Conservation (phyloP, 495 filamentous ascomycete genomes). For the Aeminium ludgeri region DNA sequence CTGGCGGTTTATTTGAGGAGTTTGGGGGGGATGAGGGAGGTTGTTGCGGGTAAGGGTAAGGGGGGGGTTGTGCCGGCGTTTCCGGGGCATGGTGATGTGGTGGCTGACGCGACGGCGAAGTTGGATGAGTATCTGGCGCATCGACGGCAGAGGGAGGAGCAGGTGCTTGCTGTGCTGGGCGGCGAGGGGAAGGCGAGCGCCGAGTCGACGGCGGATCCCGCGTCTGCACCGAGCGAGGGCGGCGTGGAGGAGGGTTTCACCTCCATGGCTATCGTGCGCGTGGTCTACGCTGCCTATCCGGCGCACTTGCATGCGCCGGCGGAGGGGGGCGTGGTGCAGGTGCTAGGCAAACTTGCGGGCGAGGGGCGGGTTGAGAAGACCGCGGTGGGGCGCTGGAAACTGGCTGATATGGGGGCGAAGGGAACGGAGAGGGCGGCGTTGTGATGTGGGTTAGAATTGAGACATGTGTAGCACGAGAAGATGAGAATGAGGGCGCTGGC, state of each 20-base stretch:
- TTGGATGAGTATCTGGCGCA: constrained; percentile 72
- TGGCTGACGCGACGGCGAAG: constrained; percentile 46
- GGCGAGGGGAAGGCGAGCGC: too few species aligned
- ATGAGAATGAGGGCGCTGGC: too few species aligned
- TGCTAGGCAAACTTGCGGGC: constrained; percentile 23
- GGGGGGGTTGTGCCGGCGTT: too few species aligned
- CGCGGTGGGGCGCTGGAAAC: constrained; percentile 16
- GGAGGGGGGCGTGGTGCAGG: constrained; percentile 24
- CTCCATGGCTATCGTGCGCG: constrained; percentile 64
- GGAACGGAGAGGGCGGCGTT: constrained; percentile 4
- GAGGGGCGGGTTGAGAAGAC: constrained; percentile 23
- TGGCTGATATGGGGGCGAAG: constrained; percentile 15
- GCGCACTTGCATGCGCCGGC: constrained; percentile 53
- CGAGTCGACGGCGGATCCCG: too few species aligned
- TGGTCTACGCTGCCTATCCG: constrained; percentile 65
- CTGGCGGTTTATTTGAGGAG: constrained; percentile 55
- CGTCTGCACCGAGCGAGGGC: constrained; percentile 21
- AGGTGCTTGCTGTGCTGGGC: constrained; percentile 54
- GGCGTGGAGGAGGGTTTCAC: constrained; percentile 35
- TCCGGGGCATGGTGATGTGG: constrained; percentile 69
- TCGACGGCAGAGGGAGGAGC: constrained; percentile 58
- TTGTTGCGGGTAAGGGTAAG: constrained; percentile 46
- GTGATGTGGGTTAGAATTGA: too few species aligned
- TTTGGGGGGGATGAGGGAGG: constrained; percentile 46
- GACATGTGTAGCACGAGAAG: too few species aligned